Percentiles rank a stretch among this genome's conserved stretches.
These are phyloP conservation scores for Cladosporium sphaerospermum DNA, from an alignment of 2,329 filamentous ascomycete species.

Conservation along the genomic window DNA sequence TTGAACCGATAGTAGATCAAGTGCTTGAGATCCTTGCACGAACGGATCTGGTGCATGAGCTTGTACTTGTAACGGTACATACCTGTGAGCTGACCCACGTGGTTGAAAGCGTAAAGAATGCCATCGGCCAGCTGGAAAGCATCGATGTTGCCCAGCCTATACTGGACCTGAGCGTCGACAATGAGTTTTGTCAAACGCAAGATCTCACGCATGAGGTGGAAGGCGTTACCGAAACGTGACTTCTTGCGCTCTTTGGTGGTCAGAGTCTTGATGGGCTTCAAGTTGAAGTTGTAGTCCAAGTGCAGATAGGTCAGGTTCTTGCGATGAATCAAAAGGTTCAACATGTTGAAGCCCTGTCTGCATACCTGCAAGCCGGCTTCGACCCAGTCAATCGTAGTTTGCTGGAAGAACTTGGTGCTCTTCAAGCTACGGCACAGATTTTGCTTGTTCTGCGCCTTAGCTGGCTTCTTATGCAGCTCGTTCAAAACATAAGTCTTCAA, in stretches of 20 bases:
- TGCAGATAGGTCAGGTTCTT: conserved; percentile 98
- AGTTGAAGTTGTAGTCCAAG: conserved; percentile 98
- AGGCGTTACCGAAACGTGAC: conserved; percentile 97
- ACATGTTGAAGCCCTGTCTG: conserved; percentile 97
- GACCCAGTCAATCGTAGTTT: conserved; percentile 98
- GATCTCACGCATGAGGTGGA: conserved; percentile 98
- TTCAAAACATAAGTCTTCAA: conserved; percentile 95
- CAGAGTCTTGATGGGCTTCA: conserved; percentile 97
- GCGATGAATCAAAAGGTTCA: conserved; percentile 93
- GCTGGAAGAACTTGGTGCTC: conserved; percentile 98
- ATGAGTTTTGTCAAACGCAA: conserved; percentile 93
- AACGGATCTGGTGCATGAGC: conserved; percentile 98
- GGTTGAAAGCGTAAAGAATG: conserved; percentile 99
- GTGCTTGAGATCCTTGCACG: conserved; percentile 98
- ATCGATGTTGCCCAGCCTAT: conserved; percentile 94
- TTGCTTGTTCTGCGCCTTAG: conserved; percentile 93
- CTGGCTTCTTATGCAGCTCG: conserved; percentile 90
- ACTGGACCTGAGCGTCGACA: conserved; percentile 97
- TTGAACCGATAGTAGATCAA: conserved; percentile 99
- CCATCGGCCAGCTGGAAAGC: conserved; percentile 97
- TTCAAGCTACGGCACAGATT: conserved; percentile 84
- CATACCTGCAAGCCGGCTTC: conserved; percentile 98
- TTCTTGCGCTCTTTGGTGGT: conserved; percentile 99
- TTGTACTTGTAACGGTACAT: conserved; percentile 99
- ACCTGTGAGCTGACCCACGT: conserved; percentile 93